A percentile compares a stretch with the other conserved stretches of the same genome.
Evolutionary conservation across 2,329 filamentous ascomycete genomes (phyloP).

Genomic region (Arthrocladium fulminans): DNA sequence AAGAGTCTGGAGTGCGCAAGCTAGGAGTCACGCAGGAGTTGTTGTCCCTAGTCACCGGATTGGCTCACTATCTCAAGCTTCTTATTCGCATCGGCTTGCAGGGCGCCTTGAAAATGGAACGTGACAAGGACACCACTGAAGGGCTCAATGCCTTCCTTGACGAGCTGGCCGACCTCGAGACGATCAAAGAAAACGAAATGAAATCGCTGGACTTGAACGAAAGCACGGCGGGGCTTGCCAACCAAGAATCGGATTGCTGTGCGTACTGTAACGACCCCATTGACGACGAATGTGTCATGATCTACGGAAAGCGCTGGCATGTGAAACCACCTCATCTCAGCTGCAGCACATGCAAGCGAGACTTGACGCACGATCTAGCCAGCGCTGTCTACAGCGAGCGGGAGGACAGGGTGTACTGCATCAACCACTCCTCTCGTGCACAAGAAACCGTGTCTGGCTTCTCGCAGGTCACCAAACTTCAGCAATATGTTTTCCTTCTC

Average conservation of each 20-base stretch:
- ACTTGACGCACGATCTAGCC: conserved; percentile 59
- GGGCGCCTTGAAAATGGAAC: conserved; percentile 81
- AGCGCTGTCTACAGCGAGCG: conserved; percentile 63
- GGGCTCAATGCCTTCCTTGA: conserved; percentile 76
- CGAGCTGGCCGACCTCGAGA: conserved; percentile 74
- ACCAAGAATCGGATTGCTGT: conserved; percentile 78
- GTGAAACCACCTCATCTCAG: conserved; percentile 58
- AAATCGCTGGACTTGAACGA: conserved; percentile 54
- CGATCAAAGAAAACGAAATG: conserved; percentile 61
- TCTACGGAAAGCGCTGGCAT: conserved; percentile 73
- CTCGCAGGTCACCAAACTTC: conserved; percentile 69
- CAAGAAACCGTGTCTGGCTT: conserved; percentile 55
- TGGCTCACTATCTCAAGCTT: conserved; percentile 95
- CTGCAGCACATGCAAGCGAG: conserved; percentile 61
- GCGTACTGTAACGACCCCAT: conserved; percentile 73
- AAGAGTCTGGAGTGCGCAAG: conserved; percentile 81
- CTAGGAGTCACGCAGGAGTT: conserved; percentile 95
- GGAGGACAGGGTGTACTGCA: conserved; percentile 64
- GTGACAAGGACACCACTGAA: conserved; percentile 64
- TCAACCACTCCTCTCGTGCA: conserved; percentile 40
- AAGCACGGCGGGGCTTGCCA: conserved; percentile 58
- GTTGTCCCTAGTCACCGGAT: conserved; percentile 89
- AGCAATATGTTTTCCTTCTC: conserved; percentile 89
- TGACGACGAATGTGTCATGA: conserved; percentile 81
- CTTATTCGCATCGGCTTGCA: conserved; percentile 95